Conservation (phyloP, 192 early-diverging fungal genomes). For the Globomyces pollinis-pini region DNA sequence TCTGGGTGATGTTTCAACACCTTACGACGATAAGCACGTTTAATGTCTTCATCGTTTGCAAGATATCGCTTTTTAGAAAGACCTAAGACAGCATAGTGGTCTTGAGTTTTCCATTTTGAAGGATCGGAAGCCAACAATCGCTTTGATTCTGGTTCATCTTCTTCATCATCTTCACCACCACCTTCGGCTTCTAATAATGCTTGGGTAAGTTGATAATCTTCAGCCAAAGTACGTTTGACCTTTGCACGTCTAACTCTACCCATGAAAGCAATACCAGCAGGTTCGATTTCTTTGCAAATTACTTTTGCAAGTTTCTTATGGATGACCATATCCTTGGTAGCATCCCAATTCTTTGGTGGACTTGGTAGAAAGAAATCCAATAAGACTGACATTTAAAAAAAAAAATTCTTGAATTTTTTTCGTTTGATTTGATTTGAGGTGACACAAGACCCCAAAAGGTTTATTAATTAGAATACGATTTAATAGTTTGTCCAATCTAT, state of each 20-base stretch:
- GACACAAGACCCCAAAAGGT: too few species aligned
- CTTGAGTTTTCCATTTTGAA: slow-evolving; percentile 92
- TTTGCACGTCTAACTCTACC: slow-evolving; percentile 30
- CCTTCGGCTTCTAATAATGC: slow-evolving; percentile 44
- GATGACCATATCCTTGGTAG: slow-evolving; percentile 6
- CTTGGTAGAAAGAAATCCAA: not conserved
- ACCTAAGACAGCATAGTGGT: slow-evolving; percentile 94
- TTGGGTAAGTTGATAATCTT: slow-evolving; percentile 38
- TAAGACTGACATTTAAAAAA: slow-evolving; percentile 13
- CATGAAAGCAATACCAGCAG: slow-evolving; percentile 38
- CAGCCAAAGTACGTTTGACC: slow-evolving; percentile 37
- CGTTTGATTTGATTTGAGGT: too few species aligned
- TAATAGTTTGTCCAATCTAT: slow-evolving; percentile 17
- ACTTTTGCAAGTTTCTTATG: slow-evolving; percentile 28
- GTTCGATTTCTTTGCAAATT: slow-evolving; percentile 29
- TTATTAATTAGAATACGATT: not conserved
- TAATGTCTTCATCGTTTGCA: slow-evolving; percentile 91
- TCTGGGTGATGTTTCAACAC: slow-evolving; percentile 98
- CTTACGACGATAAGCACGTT: slow-evolving; percentile 83
- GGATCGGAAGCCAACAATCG: slow-evolving; percentile 75
- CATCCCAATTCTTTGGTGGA: not conserved
- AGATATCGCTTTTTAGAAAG: slow-evolving; percentile 78
- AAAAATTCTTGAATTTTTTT: slow-evolving; percentile 7
- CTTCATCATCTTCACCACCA: slow-evolving; percentile 54
- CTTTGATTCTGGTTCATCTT: slow-evolving; percentile 73